A percentile compares a stretch with the other conserved stretches of the same genome.
These are phyloP conservation scores for Mrakia frigida DNA, from an alignment of 768 basidiomycete species.

Conservation along the genomic window DNA sequence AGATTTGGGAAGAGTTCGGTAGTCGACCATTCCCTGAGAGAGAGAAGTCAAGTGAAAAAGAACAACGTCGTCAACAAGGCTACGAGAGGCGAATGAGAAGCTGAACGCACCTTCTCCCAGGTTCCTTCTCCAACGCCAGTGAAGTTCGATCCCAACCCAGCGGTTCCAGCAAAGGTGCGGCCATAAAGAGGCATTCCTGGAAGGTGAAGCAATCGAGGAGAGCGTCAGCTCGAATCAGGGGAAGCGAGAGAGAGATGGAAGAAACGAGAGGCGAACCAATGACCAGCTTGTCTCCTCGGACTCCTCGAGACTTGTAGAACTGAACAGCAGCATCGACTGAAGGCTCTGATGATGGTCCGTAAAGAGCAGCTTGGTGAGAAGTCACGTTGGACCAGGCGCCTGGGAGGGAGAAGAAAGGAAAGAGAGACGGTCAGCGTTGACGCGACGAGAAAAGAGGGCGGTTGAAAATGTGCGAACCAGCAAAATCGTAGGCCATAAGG, in stretches of 20 bases:
- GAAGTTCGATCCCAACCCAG: slow-evolving; percentile 69
- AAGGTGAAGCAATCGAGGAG: neutral
- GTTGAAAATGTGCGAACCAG: slow-evolving; percentile 47
- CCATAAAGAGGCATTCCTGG: slow-evolving; percentile 83
- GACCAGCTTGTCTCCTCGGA: slow-evolving; percentile 72
- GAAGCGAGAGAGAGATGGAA: no score
- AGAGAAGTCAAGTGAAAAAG: neutral
- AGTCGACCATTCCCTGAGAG: slow-evolving; percentile 59
- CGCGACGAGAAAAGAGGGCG: no score
- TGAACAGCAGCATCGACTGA: slow-evolving; percentile 66
- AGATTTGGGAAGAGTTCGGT: slow-evolving; percentile 76
- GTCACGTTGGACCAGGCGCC: slow-evolving; percentile 59
- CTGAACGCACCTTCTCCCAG: slow-evolving; percentile 71
- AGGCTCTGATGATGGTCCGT: slow-evolving; percentile 45
- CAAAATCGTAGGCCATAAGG: slow-evolving; percentile 69
- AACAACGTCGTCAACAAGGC: neutral
- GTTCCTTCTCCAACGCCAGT: slow-evolving; percentile 76
- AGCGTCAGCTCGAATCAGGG: neutral
- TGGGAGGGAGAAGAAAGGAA: no score
- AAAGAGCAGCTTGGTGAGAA: slow-evolving; percentile 78
- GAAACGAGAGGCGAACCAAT: slow-evolving; percentile 51
- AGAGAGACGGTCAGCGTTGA: no score
- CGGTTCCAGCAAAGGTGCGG: slow-evolving; percentile 77
- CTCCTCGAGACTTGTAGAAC: slow-evolving; percentile 67
- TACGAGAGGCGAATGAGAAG: neutral